Evolutionary conservation across 2,329 filamentous ascomycete species (phyloP).

Genomic region (Ophiostoma populinum): DNA sequence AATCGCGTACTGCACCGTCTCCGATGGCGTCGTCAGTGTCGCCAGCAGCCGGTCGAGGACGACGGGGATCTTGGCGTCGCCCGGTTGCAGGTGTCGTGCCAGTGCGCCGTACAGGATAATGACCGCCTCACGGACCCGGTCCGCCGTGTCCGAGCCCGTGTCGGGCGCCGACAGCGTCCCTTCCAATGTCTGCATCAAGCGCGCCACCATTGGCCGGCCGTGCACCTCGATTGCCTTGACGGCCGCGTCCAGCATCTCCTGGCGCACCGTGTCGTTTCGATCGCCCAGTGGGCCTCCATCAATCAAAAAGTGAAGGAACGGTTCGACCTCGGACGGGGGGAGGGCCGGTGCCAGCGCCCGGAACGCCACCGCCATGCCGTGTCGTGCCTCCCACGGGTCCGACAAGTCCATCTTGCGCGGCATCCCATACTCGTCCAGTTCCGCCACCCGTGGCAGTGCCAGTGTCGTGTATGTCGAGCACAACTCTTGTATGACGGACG

Average conservation of each 20-base stretch:
- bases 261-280: conserved; percentile 55
- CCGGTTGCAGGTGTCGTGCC: conserved; percentile 66
- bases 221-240: conserved; percentile 65
- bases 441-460: conserved; percentile 65
- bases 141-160: conserved; percentile 62
- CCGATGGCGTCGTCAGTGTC: conserved; percentile 84
- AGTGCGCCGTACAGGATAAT: conserved; percentile 94
- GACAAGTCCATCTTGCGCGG: conserved; percentile 71
- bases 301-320: conserved; percentile 73
- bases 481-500: conserved; percentile 47
- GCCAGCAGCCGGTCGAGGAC: conserved; percentile 75
- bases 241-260: conserved; percentile 84
- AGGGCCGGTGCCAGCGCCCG: conserved; percentile 62
- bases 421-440: conserved; percentile 89
- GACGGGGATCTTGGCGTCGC: conserved; percentile 74
- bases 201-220: conserved; percentile 68
- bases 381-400: conserved; percentile 82
- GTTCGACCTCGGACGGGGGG: conserved; percentile 49
- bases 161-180: conserved; percentile 71
- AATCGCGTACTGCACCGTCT: conserved; percentile 92
- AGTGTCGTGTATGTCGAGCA: conserved; percentile 58
- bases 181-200: conserved; percentile 86
- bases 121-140: conserved; percentile 89
- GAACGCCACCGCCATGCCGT: conserved; percentile 77
- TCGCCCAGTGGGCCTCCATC: conserved; percentile 78